Percentiles rank a stretch among this genome's conserved stretches.
These are phyloP conservation scores for Cordyceps fumosorosea DNA, from an alignment of 2,329 filamentous ascomycete genomes.

Conservation along the genomic window DNA sequence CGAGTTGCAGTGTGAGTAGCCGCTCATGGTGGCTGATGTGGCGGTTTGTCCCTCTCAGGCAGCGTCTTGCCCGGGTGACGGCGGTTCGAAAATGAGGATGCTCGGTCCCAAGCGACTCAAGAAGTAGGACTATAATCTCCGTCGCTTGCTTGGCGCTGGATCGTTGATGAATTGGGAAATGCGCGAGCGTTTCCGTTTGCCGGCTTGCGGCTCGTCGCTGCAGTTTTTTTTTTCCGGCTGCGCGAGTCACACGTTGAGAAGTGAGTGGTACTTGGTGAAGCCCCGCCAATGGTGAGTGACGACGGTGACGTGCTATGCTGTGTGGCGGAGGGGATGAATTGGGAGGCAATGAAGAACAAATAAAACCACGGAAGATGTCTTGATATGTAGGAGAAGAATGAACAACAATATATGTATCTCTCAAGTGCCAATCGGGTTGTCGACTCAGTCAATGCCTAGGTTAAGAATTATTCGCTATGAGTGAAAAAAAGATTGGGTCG, in stretches of 20 bases:
- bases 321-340: not conserved
- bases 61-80: not conserved
- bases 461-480: not conserved
- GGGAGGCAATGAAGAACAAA: too few species aligned
- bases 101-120: not conserved
- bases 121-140: not conserved
- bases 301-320: not conserved
- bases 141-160: not conserved
- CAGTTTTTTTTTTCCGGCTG: not conserved
- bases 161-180: not conserved
- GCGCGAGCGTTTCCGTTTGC: not conserved
- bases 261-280: not conserved
- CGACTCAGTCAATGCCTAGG: not conserved
- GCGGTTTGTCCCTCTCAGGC: not conserved
- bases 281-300: conserved; percentile 1
- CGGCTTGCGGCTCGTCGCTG: conserved; percentile 3
- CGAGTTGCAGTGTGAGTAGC: conserved; percentile 28
- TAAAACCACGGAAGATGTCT: not conserved
- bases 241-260: conserved; percentile 3
- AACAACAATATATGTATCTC: not conserved
- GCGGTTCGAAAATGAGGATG: not conserved
- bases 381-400: not conserved
- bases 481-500: conserved; percentile 13
- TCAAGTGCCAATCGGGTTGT: not conserved
- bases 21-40: conserved; percentile 25